Evolutionary conservation across 306 rosid species (phyloP), one percentile per base, ranked within the genome.

Genomic region (Casuarina equisetifolia): DNA sequence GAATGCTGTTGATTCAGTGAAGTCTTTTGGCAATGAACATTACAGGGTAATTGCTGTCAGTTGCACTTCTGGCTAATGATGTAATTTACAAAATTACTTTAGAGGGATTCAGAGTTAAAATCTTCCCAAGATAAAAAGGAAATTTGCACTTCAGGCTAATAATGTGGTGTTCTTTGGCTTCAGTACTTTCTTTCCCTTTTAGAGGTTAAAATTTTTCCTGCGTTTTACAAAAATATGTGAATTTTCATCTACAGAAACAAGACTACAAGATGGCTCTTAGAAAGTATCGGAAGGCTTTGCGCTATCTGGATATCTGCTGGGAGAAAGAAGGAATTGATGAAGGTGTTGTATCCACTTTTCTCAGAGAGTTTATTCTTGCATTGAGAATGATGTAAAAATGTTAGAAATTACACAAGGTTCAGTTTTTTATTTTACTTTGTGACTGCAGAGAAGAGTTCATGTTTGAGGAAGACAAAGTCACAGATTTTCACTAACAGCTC

Each of bases 401-500:
- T 67, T 67, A 45, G 50, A 20, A 73, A 38, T 69, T 71, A 50
- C 15, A 36, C 46, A 16, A 72, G 59, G 69, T 40, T 67, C 16
- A 10, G 43, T 71, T 46, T 49, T 78, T 62, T 35, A 64, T 83
- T 67, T 32, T 25, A 25, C 32, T 74, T 73, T 74, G 67, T 15
- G 71, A 64, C 43, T 82, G 79, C 90, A 94, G 98, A 90, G 74
- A 90, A 76, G 86, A 92, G 95, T 81, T 81, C 84, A 64, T 58
- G 59, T 74, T 85, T 94, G 90, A 92, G 98, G 64, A 94, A 92
- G 86, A 87, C 75, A 0, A 94, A 94, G 86, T 90, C 98, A 8
- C 98, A 92, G 85, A 89, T 92, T 59, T 94, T 94, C 75, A 87
- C 98, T 57, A 94, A 94, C 89, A 92, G 97, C 83, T 87, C 97